Conservation (phyloP, 441 rosid species). For the Viola pubescens region DNA sequence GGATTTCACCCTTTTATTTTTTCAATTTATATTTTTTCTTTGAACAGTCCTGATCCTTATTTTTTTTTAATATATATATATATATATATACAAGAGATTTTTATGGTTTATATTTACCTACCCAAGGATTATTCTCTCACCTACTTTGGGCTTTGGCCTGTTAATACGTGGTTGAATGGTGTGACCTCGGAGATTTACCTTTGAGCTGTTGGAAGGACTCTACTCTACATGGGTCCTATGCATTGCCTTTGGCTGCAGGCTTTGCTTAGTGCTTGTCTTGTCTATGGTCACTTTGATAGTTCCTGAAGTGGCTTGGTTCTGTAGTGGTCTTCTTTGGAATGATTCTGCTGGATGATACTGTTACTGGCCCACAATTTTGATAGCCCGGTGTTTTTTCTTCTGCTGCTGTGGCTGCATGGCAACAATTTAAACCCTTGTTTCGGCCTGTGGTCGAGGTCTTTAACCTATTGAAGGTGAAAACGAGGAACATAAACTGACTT, state of each 20-base stretch:
- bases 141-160: slow-evolving; percentile 10
- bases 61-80: no score
- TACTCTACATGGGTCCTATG: slow-evolving; percentile 1
- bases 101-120: no score
- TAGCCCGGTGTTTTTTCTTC: background rate
- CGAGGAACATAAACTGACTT: no score
- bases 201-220: slow-evolving; percentile 16
- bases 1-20: no score
- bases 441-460: no score
- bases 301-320: slow-evolving; percentile 9
- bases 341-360: slow-evolving; percentile 8
- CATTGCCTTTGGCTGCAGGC: slow-evolving; percentile 21
- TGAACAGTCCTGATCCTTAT: no score
- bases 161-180: slow-evolving; percentile 6
- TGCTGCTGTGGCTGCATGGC: background rate
- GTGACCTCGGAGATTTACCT: slow-evolving; percentile 11
- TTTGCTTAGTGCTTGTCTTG: slow-evolving; percentile 1
- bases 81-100: no score
- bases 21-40: no score
- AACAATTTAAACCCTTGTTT: background rate
- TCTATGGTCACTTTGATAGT: background rate
- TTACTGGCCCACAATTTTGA: background rate
- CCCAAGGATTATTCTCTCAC: no score
- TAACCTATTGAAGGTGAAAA: no score
- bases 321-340: slow-evolving; percentile 3